Percentiles rank a stretch among this genome's conserved stretches.
Conservation (phyloP, 108 stramenopile genomes). For the Ochromonas danica region DNA sequence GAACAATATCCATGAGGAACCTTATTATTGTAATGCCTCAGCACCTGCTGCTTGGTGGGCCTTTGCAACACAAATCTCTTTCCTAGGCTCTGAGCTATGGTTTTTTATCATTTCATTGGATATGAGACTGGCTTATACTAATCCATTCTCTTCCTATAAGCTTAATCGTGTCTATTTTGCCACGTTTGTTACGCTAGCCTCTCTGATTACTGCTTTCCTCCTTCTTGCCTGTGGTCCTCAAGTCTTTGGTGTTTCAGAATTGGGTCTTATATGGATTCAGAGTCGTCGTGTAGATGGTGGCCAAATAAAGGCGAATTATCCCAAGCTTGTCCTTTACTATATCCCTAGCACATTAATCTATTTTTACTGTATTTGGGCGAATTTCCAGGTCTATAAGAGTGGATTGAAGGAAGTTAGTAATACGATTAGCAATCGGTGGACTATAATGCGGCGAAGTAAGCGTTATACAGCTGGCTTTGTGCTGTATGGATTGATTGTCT, state of each 20-base stretch:
- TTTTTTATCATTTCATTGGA: slow-evolving; percentile 28
- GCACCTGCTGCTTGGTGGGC: background rate
- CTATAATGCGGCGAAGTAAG: background rate
- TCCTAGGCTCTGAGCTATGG: background rate
- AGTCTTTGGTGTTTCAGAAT: background rate
- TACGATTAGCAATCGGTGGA: background rate
- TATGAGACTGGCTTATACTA: slow-evolving; percentile 8
- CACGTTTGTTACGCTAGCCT: background rate
- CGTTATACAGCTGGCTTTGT: background rate
- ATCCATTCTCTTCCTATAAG: slow-evolving; percentile 25
- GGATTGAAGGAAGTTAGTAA: background rate
- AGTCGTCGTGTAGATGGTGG: background rate
- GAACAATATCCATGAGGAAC: background rate
- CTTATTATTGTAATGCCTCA: slow-evolving; percentile 13
- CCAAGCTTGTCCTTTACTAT: background rate
- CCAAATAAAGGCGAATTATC: no score
- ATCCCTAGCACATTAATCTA: background rate
- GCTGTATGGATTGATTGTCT: background rate
- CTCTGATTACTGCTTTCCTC: background rate
- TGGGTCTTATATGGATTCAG: background rate
- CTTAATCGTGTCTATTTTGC: background rate
- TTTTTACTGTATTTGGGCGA: slow-evolving; percentile 22
- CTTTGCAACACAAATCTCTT: background rate
- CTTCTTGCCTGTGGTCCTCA: background rate
- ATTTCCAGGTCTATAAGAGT: background rate